Conservation (phyloP, 2,329 filamentous ascomycete species). For the Aspergillus unguis region DNA sequence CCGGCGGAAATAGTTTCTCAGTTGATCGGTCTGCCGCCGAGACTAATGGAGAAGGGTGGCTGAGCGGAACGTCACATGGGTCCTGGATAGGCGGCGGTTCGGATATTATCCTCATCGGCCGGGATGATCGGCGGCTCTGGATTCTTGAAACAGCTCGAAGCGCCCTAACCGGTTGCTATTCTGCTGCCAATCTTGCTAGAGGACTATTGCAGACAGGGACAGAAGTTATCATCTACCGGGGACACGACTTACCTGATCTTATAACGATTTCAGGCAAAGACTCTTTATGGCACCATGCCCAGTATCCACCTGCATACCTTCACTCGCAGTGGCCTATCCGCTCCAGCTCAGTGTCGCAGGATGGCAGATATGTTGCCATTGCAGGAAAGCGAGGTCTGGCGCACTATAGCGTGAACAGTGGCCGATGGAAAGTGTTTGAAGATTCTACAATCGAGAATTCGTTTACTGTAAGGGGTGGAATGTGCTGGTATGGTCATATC, state of each 20-base stretch:
- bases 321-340: slow-evolving; percentile 91
- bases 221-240: slow-evolving; percentile 86
- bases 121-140: slow-evolving; percentile 76
- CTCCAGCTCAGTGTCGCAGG: slow-evolving; percentile 79
- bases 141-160: slow-evolving; percentile 89
- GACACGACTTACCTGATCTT: slow-evolving; percentile 85
- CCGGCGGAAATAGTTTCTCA: slow-evolving; percentile 78
- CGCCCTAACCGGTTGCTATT: slow-evolving; percentile 88
- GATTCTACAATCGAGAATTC: slow-evolving; percentile 79
- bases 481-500: slow-evolving; percentile 98
- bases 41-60: slow-evolving; percentile 74
- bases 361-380: slow-evolving; percentile 93
- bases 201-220: slow-evolving; percentile 85
- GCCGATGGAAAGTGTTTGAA: slow-evolving; percentile 91
- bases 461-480: slow-evolving; percentile 88
- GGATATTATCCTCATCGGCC: slow-evolving; percentile 72
- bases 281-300: slow-evolving; percentile 90
- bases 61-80: slow-evolving; percentile 72
- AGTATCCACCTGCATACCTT: slow-evolving; percentile 79
- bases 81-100: slow-evolving; percentile 86
- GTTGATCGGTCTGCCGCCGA: slow-evolving; percentile 62
- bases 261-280: slow-evolving; percentile 89
- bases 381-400: slow-evolving; percentile 88
- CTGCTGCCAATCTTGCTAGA: slow-evolving; percentile 82
- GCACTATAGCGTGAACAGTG: slow-evolving; percentile 92